Evolutionary conservation across 2,329 filamentous ascomycete genomes (phyloP), one percentile per base, ranked within the genome.

Genomic region (Monilinia fructigena): DNA sequence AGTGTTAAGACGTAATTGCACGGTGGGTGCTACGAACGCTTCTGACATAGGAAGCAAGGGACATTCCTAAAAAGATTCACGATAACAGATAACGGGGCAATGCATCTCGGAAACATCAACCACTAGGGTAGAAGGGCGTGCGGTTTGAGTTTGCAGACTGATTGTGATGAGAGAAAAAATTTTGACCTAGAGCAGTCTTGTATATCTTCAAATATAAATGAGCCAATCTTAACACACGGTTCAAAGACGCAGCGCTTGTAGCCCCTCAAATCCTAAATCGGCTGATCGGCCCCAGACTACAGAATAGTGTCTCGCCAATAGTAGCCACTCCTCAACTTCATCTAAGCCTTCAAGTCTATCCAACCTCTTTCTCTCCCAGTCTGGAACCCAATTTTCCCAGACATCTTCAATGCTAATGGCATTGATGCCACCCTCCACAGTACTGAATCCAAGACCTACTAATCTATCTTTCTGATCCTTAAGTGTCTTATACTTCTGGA

Each of bases 251-350:
- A 65, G 48, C 18, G 45, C 23, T 20, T 26, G 35, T 23, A 65
- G 35, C 14, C 65, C 35, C 23, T 67, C 60, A 28, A 67, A 67
- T n/a, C 65, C 65, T 4, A 23, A 38, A 42, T 58, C 53, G 8
- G 18, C 20, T 18, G 47, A 88, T 86, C 90, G 96, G 1, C 89
- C 95, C 94, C 94, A 98, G 4, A 87, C 88, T 54, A 99, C 84
- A 70, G 93, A 88, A 75, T 99, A 99, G 81, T 99, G 95, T 70
- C 85, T 86, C 0, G 93, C 91, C 72, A 99, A 78, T 72, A 99
- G 78, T 74, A 89, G 83, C 90, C 95, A 96, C 79, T 99, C 95
- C 78, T 99, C 95, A 31, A 97, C 84, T 78, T 99, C 95, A 79
- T 99, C 95, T 69, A 99, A 78, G 74, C 95, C 93, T 77, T 99